These are phyloP conservation scores for Vitis vinifera DNA, from an alignment of 164 flowering plant species.

Conservation along the genomic window ASM3070453v1 NC_081810.1:122501-123000, in stretches of 20 bases:
- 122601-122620: conserved; percentile 48
- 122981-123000: conserved; percentile 60
- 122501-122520: background rate
- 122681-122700: conserved; percentile 60
- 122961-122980: conserved; percentile 71
- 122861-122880: conserved; percentile 69
- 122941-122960: conserved; percentile 60
- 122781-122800: too few species aligned
- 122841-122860: background rate
- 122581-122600: conserved; percentile 34
- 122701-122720: conserved; percentile 53
- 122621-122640: conserved; percentile 61
- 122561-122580: conserved; percentile 22
- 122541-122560: conserved; percentile 13
- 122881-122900: conserved; percentile 74
- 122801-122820: too few species aligned
- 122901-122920: conserved; percentile 57
- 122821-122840: background rate
- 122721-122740: conserved; percentile 62
- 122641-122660: conserved; percentile 53
- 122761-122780: conserved; percentile 53
- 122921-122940: conserved; percentile 61
- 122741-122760: conserved; percentile 63
- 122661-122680: conserved; percentile 66
- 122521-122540: conserved; percentile 8